phyloP scores from a whole-genome alignment of 192 early-diverging fungal genomes.

The Coemansia sp. region DNA sequence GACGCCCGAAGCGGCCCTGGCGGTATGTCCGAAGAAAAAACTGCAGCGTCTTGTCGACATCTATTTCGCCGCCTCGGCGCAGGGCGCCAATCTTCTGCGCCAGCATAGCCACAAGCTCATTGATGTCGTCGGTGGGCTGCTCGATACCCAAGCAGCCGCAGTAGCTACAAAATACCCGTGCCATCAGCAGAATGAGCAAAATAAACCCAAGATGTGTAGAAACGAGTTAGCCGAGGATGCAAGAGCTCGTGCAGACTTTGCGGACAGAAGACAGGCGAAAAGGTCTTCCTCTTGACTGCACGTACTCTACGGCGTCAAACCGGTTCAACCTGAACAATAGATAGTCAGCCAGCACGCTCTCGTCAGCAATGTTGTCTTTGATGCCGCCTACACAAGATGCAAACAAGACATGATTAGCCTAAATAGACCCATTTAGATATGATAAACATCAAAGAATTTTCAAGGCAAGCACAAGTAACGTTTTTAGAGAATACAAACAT shows the following conservation, averaged over 20 bases:
- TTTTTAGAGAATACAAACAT: not conserved
- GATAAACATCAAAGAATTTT: not conserved
- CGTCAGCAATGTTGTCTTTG: conserved; percentile 77
- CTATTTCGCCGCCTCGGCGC: conserved; percentile 60
- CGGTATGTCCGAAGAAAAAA: conserved; percentile 77
- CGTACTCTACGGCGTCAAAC: conserved; percentile 51
- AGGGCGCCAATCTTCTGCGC: conserved; percentile 64
- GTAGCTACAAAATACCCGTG: conserved; percentile 41
- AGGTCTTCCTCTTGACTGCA: too few species aligned
- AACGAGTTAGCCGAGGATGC: not conserved
- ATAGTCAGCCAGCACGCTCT: conserved; percentile 83
- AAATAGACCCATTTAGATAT: not conserved
- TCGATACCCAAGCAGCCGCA: conserved; percentile 52
- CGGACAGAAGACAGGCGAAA: too few species aligned
- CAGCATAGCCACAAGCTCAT: conserved; percentile 60
- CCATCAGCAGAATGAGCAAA: not conserved
- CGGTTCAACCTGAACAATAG: conserved; percentile 82
- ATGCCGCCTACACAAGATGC: conserved; percentile 55
- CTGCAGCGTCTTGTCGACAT: conserved; percentile 62
- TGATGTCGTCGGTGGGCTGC: conserved; percentile 68
- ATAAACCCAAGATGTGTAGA: not conserved
- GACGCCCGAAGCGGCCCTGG: conserved; percentile 71
- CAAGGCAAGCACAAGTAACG: not conserved
- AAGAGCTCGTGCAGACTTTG: too few species aligned
- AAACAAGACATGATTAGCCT: not conserved